A percentile compares a stretch with the other conserved stretches of the same genome.
phyloP scores from a whole-genome alignment of 257 asterid species.

The Solanum appendiculatum region DNA sequence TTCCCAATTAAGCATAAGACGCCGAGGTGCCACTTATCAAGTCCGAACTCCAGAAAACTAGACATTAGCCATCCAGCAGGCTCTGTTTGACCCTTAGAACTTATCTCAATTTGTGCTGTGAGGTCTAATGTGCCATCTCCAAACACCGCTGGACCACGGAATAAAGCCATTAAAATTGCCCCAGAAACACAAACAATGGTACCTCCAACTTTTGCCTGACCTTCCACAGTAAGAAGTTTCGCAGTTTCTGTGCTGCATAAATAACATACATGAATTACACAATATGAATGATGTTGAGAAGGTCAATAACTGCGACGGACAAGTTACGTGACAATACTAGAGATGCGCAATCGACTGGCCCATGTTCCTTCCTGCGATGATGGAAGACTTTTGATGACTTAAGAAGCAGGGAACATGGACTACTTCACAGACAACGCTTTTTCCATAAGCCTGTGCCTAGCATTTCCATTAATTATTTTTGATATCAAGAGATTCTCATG shows the following conservation, averaged over 20 bases:
- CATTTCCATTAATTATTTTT: not conserved
- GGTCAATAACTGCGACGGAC: not conserved
- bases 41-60: conserved; percentile 49
- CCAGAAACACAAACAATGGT: conserved; percentile 82
- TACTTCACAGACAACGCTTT: not conserved
- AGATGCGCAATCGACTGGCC: not conserved
- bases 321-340: not conserved
- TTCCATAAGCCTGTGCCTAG: not conserved
- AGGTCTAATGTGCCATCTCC: conserved; percentile 56
- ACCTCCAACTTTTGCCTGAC: conserved; percentile 88
- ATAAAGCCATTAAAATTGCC: conserved; percentile 79
- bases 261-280: conserved; percentile 15
- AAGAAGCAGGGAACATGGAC: not conserved
- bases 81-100: conserved; percentile 80
- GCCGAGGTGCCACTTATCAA: conserved; percentile 86
- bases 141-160: conserved; percentile 80
- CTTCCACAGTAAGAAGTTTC: conserved; percentile 58
- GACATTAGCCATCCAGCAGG: conserved; percentile 70
- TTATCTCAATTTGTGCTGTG: conserved; percentile 42
- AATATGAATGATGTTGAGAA: conserved; percentile 12
- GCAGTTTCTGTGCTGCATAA: conserved; percentile 86
- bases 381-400: not conserved
- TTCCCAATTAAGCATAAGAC: conserved; percentile 85
- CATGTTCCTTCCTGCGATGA: not conserved
- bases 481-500: not conserved